phyloP scores from a whole-genome alignment of 768 basidiomycete species.

The Polyporus arcularius region DNA sequence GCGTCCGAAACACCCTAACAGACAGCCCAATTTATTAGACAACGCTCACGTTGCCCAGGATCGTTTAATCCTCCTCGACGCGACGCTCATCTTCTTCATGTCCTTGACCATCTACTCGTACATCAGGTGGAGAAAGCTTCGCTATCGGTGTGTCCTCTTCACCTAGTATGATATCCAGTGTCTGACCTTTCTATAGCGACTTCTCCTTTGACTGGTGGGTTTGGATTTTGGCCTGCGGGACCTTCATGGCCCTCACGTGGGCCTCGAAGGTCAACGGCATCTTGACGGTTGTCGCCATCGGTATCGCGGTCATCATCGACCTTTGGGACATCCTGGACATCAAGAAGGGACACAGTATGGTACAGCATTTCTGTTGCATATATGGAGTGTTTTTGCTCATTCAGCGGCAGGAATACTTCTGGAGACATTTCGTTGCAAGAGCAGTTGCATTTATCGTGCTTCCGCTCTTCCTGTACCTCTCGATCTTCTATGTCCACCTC shows the following conservation, averaged over 20 bases:
- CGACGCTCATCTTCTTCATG: constrained; percentile 94
- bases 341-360: constrained; percentile 79
- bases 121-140: constrained; percentile 90
- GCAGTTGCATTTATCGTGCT: constrained; percentile 81
- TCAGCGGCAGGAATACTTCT: constrained; percentile 73
- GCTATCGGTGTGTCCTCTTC: constrained; percentile 67
- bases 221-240: constrained; percentile 88
- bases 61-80: constrained; percentile 95
- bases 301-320: constrained; percentile 89
- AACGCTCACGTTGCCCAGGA: constrained; percentile 96
- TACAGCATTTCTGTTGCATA: constrained; percentile 30
- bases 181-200: constrained; percentile 51
- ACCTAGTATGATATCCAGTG: not conserved
- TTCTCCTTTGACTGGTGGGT: constrained; percentile 93
- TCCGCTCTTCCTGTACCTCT: constrained; percentile 89
- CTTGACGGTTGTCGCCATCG: constrained; percentile 85
- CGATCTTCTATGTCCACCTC: constrained; percentile 97
- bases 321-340: constrained; percentile 93
- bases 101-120: constrained; percentile 91
- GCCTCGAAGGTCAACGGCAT: constrained; percentile 98
- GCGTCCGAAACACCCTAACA: not conserved
- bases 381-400: not conserved
- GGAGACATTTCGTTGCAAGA: constrained; percentile 85
- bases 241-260: constrained; percentile 94
- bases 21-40: constrained; percentile 49